Base-by-base conservation (phyloP, 176 grass and related monocot genomes). In the Hsuehochloa calcarea region DNA sequence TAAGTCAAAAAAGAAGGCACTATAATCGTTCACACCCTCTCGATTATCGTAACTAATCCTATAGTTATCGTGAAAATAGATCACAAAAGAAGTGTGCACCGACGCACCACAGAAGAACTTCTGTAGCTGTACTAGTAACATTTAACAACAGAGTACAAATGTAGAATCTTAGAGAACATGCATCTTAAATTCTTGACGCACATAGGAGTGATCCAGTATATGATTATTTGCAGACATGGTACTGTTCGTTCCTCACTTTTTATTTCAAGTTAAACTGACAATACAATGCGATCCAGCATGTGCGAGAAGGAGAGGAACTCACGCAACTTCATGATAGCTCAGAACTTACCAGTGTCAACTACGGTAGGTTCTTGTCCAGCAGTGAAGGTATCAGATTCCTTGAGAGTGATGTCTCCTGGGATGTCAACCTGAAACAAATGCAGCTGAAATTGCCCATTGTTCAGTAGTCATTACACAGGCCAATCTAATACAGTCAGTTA, bases 401-500 rank as follows among this genome's bases (percentile, higher is more conserved):
- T 90, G 40, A 89, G 38, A 29, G 39, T 85, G 74, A 86, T 85
- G 62, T 95, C 86, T 86, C 93, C 75, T 6, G 82, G 82, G 40
- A 92, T 73, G 37, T 89, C 82, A 17, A 81, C 49, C 27, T 90
- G 85, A 49, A 95, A 91, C 69, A 93, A 60, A 85, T 93, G 90
- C 80, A 93, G 78, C 88, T 93, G 91, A 82, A 85, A 43, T 59
- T 19, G 3, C 17, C 15, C 65, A 88, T 82, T 9, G 16, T 68
- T 34, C 52, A 62, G 58, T 34, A 31, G 13, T 87, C 16, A 23
- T 8, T 31, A 49, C 50, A 31, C 25, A 31, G 43, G 38, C 44
- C 41, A 34, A 60, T 40, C 17, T 25, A 81, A 67, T 37, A 8
- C 68, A 47, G 68, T 46, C 40, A 75, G 20, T 15, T 34, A 23